Conservation (phyloP, 768 basidiomycete genomes). For the Phlegmacium glaucopus region DNA sequence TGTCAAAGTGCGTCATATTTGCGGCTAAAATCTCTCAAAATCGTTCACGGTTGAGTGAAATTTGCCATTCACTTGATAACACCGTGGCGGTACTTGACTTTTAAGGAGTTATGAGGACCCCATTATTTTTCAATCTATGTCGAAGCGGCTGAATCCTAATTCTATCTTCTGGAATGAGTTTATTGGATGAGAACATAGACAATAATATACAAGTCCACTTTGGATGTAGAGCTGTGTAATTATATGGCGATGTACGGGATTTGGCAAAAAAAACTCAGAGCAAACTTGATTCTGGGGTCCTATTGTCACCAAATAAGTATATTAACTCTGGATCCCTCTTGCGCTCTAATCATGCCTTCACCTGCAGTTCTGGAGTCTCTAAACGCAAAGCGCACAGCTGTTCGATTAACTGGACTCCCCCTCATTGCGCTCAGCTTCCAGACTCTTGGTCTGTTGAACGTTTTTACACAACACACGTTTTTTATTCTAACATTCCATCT, state of each 20-base stretch:
- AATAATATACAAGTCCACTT: too few species aligned
- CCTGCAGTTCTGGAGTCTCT: slow-evolving; percentile 18
- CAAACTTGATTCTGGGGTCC: too few species aligned
- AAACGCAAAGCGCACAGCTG: slow-evolving; percentile 28
- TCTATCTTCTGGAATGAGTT: too few species aligned
- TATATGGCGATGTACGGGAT: too few species aligned
- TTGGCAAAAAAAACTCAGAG: too few species aligned
- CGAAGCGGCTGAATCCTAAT: too few species aligned
- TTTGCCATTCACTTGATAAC: slow-evolving; percentile 31
- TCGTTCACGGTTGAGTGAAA: slow-evolving; percentile 22
- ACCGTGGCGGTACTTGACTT: too few species aligned
- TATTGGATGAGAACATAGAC: too few species aligned
- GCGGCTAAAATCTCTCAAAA: slow-evolving; percentile 36
- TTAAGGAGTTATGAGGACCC: not conserved
- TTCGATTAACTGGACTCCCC: slow-evolving; percentile 26
- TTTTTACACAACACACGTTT: not conserved
- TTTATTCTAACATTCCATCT: too few species aligned
- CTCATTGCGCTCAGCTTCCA: slow-evolving; percentile 33
- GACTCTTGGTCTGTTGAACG: slow-evolving; percentile 23
- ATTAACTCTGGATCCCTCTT: not conserved
- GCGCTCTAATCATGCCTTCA: slow-evolving; percentile 13
- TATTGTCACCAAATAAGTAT: not conserved
- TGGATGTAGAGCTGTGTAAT: too few species aligned
- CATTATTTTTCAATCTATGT: not conserved
- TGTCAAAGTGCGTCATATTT: slow-evolving; percentile 12